Evolutionary conservation across 2,329 filamentous ascomycete species (phyloP).

Genomic region (Chaetomiaceae sp.): DNA sequence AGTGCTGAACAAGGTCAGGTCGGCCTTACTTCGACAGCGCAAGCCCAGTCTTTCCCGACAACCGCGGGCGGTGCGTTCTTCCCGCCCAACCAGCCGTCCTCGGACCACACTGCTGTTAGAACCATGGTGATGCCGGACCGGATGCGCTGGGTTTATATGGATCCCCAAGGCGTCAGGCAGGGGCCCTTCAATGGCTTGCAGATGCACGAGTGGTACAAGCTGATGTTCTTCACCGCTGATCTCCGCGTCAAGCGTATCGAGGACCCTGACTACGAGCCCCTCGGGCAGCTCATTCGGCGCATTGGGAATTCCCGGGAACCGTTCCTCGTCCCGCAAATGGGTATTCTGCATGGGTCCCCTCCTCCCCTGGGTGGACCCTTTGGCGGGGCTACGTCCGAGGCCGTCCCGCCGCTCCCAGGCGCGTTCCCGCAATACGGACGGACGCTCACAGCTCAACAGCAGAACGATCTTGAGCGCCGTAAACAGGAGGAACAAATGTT

Average conservation of each 20-base stretch:
- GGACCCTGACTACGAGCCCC: constrained; percentile 87
- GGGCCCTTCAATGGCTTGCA: constrained; percentile 94
- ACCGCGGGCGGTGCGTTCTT: constrained; percentile 31
- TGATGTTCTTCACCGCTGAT: constrained; percentile 93
- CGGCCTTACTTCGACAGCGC: constrained; percentile 32
- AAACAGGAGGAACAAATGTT: constrained; percentile 98
- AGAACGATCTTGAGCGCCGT: constrained; percentile 90
- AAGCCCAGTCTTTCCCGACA: constrained; percentile 31
- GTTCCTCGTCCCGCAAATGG: constrained; percentile 95
- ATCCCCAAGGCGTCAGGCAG: constrained; percentile 87
- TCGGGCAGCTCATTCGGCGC: constrained; percentile 88
- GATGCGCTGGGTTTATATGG: constrained; percentile 98
- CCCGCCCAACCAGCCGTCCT: constrained; percentile 34
- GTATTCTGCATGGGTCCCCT: constrained; percentile 84
- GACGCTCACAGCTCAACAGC: constrained; percentile 93
- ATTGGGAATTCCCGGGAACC: constrained; percentile 97
- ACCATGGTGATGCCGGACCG: constrained; percentile 99
- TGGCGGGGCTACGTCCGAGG: constrained; percentile 49
- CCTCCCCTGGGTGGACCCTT: constrained; percentile 51
- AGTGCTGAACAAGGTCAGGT: constrained; percentile 37
- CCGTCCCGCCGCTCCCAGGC: constrained; percentile 83
- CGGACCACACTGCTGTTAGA: constrained; percentile 58
- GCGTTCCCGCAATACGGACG: constrained; percentile 96
- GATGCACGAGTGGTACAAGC: constrained; percentile 99
- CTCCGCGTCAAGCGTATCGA: constrained; percentile 92